Conservation (phyloP, 371 early-diverging fungal species). For the Mucor racemosus region DNA sequence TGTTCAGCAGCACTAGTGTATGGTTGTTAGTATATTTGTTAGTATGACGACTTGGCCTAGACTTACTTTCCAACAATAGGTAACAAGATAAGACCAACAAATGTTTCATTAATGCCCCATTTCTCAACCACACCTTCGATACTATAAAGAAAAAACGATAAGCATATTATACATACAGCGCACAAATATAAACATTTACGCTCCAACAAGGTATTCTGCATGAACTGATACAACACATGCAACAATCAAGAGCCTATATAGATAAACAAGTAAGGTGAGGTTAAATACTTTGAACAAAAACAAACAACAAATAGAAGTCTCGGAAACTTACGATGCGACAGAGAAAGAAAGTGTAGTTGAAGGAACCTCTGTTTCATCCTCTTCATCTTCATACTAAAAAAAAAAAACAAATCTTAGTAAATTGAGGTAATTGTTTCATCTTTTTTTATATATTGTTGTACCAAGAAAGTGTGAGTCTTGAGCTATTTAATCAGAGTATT, state of each 20-base stretch:
- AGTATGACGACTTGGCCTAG: background rate
- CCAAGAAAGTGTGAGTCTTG: constrained; percentile 70
- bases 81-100: constrained; percentile 87
- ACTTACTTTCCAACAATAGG: constrained; percentile 80
- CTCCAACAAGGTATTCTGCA: constrained; percentile 81
- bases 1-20: constrained; percentile 61
- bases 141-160: constrained; percentile 33
- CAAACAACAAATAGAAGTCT: constrained; percentile 2
- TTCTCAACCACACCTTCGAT: constrained; percentile 76
- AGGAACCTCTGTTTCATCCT: constrained; percentile 55
- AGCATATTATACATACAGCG: background rate
- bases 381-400: constrained; percentile 51
- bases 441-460: constrained; percentile 5
- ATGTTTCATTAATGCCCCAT: constrained; percentile 72
- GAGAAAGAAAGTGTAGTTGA: constrained; percentile 55
- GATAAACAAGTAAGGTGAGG: constrained; percentile 3
- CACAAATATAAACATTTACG: constrained; percentile 34
- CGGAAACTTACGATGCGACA: constrained; percentile 29
- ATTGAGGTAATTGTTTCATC: background rate
- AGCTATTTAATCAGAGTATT: constrained; percentile 37
- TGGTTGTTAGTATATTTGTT: background rate
- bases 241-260: constrained; percentile 44
- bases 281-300: constrained; percentile 1
- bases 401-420: background rate
- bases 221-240: constrained; percentile 73